Evolutionary conservation across 345 rosid genomes (phyloP), one percentile per base, ranked within the genome.

Genomic region (Eucalyptus fibrosa): DNA sequence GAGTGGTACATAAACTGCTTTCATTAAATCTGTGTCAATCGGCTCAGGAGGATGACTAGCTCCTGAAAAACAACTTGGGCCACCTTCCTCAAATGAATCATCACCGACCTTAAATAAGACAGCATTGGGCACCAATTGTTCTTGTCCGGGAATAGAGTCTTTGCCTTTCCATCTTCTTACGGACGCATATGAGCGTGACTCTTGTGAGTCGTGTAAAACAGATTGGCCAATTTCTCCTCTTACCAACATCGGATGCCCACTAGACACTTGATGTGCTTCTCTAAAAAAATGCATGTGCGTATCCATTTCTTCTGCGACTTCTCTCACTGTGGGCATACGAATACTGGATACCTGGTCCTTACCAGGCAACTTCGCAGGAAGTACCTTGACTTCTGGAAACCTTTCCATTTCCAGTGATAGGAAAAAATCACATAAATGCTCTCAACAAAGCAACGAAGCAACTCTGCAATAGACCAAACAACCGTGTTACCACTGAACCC

Each of bases 11-110:
- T 94, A 96, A 9, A 95, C 94, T 16, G 95, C 89, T 88, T 92
- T 95, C 92, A 97, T 97, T 69, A 92, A 93, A 97, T 98, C 98
- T 85, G 94, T 94, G 89, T 98, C 99, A 47, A 95, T 92, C 37
- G 99, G 99, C 89, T 98, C 99, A 1, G 96, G 96, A 87, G 99
- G 99, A 91, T 97, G 99, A 91, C 96, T 98, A 91, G 93, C 99
- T 77, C 99, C 98, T n/a, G 95, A 96, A 90, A 98, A 98, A 26
- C 94, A 94, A 92, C 93, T 93, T 12, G 97, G 90, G 53, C 97
- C 96, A 90, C 91, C 91, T 88, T 97, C 99, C 87, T 96, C 99
- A 86, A 92, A 91, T 82, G 93, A 93, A 91, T 96, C 96, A 89
- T 90, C 90, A 50, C 93, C 91, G 60, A 91, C 93, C 81, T 95